Evolutionary conservation across 208 protist genomes (phyloP), one percentile per base, ranked within the genome.

Genomic region (Borovskyia barvae): DNA sequence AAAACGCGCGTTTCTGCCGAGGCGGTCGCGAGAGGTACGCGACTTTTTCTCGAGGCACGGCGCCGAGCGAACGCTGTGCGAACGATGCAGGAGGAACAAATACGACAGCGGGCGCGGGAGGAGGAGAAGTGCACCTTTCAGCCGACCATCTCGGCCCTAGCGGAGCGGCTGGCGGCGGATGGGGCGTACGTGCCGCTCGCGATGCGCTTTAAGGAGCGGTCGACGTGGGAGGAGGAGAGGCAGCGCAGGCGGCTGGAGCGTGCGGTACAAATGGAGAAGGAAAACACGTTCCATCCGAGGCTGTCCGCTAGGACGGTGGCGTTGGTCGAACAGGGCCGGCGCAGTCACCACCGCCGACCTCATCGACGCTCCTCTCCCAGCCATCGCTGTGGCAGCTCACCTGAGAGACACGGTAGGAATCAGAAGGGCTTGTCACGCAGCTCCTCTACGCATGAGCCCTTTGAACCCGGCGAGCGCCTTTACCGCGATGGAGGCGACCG

Each of bases 401-500:
- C n/a, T n/a, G n/a, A n/a, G n/a, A n/a, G n/a, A n/a, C n/a, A n/a
- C n/a, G n/a, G n/a, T n/a, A n/a, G n/a, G n/a, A n/a, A 20, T 7
- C 6, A 46, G 43, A 8, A 35, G 47, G n/a, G 17, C 35, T 11
- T 11, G n/a, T n/a, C n/a, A n/a, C n/a, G n/a, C n/a, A n/a, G n/a
- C n/a, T n/a, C 35, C 50, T 9, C 35, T 24, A 6, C 12, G 39
- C 35, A 19, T 26, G 85, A 89, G 41, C 78, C 81, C 15, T 85
- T 80, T 50, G 68, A 61, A 26, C 49, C 78, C 0, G 80, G 75
- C 0, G 77, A 92, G 48, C 80, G 88, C 19, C 68, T 95, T 2
- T 92, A 90, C 68, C 71, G 68, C 33, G 88, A 95, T 15, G 85
- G 88, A 9, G 85, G 78, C 1, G 68, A 78, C 55, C 74, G 76